Base-by-base conservation (phyloP, 1,139 yeast genomes). In the Dujonia santamariae region DNA sequence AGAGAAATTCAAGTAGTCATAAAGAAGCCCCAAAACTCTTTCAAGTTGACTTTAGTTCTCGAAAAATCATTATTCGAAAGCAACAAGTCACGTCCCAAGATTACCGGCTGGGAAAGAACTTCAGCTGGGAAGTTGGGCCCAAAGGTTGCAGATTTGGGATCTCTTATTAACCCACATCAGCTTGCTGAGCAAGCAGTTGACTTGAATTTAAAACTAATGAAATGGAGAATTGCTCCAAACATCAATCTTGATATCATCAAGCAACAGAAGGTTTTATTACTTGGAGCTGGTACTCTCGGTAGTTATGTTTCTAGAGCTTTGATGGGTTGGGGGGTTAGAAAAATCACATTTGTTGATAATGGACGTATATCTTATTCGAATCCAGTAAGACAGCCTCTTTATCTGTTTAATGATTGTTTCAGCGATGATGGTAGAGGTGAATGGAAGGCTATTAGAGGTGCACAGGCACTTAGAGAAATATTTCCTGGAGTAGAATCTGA, bases 201-300 rank as follows among this genome's bases (percentile, higher is more conserved):
- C 54, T 67, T 92, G 39, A 92, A 92, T 51, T 64, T 94, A 43
- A 85, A 85, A 58, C 66, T 92, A 30, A 94, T 92, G 98, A 88
- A 88, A 56, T 92, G 99, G 99, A 72, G 98, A 46, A 75, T 92
- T 19, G 90, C 88, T 1, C 97, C 98, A 0, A 73, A 78, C 7
- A 54, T 92, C 6, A 74, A 92, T 49, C 65, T 92, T 34, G 88
- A 85, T 6, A 53, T 62, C 1, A 65, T 92, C 18, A 75, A 77
- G 42, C 41, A 59, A 11, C 75, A 82, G 18, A 80, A 71, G 43
- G 84, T 90, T 24, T 59, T 92, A 29, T 63, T 92, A 13, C 67
- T 92, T n/a, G 99, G 99, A 0, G 86, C 98, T 0, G 99, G 99
- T 4, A 94, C 99, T 2, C 67, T 94, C 11, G 99, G 98, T 0